Evolutionary conservation across 768 basidiomycete species (phyloP).

Genomic region (Baorangia bicolor): DNA sequence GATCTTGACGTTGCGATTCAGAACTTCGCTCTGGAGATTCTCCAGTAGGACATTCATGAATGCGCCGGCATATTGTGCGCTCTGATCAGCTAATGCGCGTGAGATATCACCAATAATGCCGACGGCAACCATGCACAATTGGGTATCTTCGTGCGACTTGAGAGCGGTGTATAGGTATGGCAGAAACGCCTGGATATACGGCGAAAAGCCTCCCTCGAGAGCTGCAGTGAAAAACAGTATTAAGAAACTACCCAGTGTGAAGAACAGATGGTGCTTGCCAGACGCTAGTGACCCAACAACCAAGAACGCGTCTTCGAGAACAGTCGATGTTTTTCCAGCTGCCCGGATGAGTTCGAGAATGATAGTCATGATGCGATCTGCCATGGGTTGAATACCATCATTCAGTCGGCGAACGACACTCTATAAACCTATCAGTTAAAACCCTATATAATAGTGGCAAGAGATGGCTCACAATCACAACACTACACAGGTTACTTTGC

Average conservation of each 20-base stretch:
- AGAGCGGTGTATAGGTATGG: conserved; percentile 88
- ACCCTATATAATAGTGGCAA: neutral
- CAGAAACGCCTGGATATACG: conserved; percentile 83
- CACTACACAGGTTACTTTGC: conserved; percentile 91
- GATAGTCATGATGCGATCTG: conserved; percentile 94
- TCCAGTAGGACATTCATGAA: conserved; percentile 94
- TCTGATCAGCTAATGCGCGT: conserved; percentile 87
- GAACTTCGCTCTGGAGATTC: conserved; percentile 85
- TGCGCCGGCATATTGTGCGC: conserved; percentile 75
- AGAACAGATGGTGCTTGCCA: conserved; percentile 39
- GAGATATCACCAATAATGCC: conserved; percentile 96
- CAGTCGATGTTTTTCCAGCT: conserved; percentile 89
- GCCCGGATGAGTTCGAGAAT: conserved; percentile 80
- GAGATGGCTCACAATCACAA: conserved; percentile 66
- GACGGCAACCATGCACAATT: conserved; percentile 92
- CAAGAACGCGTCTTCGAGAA: conserved; percentile 95
- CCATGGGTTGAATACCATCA: conserved; percentile 79
- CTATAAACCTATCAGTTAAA: conserved; percentile 39
- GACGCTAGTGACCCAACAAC: conserved; percentile 86
- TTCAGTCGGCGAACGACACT: conserved; percentile 83
- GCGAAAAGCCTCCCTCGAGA: conserved; percentile 73
- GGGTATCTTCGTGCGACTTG: conserved; percentile 90
- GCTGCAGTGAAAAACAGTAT: conserved; percentile 40
- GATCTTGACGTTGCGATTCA: conserved; percentile 95
- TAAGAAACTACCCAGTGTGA: neutral